These are phyloP conservation scores for Phaffomyces thermotolerans DNA, from an alignment of 805 yeast species.

Conservation along the genomic window DNA sequence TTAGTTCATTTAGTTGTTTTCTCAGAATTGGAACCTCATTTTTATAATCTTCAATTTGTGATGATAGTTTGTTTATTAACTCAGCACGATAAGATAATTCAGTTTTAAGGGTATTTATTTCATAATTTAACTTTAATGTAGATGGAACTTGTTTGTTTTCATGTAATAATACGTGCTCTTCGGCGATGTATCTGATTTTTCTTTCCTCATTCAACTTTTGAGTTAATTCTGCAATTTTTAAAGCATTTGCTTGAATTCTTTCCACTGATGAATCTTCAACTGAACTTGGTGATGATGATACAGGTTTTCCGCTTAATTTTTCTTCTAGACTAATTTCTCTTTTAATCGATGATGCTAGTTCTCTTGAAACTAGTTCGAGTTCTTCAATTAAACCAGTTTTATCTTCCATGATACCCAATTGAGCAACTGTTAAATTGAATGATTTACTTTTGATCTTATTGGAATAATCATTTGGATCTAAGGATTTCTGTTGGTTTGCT, in stretches of 20 bases:
- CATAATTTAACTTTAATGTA: slow-evolving; percentile 47
- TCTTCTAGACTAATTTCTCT: slow-evolving; percentile 59
- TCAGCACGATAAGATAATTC: slow-evolving; percentile 44
- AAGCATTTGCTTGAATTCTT: slow-evolving; percentile 29
- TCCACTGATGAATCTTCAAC: background rate
- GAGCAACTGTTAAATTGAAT: slow-evolving; percentile 48
- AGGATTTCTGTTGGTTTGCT: too few species aligned
- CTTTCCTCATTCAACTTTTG: slow-evolving; percentile 58
- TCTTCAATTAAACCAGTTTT: slow-evolving; percentile 55
- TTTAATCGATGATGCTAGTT: slow-evolving; percentile 63
- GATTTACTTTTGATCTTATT: slow-evolving; percentile 9
- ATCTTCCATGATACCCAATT: slow-evolving; percentile 53
- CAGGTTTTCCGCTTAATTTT: slow-evolving; percentile 21
- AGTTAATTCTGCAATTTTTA: slow-evolving; percentile 44
- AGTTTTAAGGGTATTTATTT: slow-evolving; percentile 44
- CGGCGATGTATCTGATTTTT: slow-evolving; percentile 58
- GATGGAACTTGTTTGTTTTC: slow-evolving; percentile 49
- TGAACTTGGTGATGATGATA: slow-evolving; percentile 3
- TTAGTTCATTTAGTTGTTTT: slow-evolving; percentile 33
- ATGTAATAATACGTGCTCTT: slow-evolving; percentile 54
- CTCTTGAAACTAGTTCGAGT: slow-evolving; percentile 60
- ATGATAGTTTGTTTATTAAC: slow-evolving; percentile 36
- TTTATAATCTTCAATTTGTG: slow-evolving; percentile 36
- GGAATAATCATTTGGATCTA: too few species aligned
- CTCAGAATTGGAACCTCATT: slow-evolving; percentile 31